These are phyloP conservation scores for Isoetes taiwanensis DNA, from an alignment of 75 land plant species.

Conservation along the genomic window DNA sequence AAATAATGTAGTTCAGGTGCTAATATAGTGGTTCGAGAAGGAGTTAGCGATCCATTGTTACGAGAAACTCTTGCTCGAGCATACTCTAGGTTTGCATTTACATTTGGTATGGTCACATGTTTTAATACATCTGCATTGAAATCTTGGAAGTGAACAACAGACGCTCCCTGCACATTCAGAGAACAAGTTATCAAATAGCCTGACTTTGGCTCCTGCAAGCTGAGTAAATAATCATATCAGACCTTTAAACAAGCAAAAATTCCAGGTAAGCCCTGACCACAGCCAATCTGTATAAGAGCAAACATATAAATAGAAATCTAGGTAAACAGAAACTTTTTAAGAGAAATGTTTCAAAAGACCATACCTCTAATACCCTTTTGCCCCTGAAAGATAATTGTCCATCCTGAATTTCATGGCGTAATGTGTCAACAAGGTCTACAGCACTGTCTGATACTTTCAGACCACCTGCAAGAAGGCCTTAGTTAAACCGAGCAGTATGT, in stretches of 20 bases:
- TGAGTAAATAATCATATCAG: not conserved
- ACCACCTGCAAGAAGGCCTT: slow-evolving; percentile 29
- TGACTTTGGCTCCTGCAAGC: not conserved
- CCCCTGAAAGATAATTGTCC: slow-evolving; percentile 76
- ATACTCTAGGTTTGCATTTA: slow-evolving; percentile 53
- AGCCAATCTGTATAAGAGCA: slow-evolving; percentile 41
- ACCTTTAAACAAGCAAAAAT: slow-evolving; percentile 79
- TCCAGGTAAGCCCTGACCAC: slow-evolving; percentile 66
- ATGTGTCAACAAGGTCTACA: slow-evolving; percentile 44
- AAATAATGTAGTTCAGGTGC: slow-evolving; percentile 52
- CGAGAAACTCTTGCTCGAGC: slow-evolving; percentile 44
- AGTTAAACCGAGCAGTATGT: not conserved
- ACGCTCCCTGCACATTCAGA: slow-evolving; percentile 48
- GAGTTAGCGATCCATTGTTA: slow-evolving; percentile 53
- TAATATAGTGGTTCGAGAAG: slow-evolving; percentile 32
- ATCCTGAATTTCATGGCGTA: slow-evolving; percentile 64
- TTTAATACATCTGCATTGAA: slow-evolving; percentile 50
- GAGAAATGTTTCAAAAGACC: not conserved
- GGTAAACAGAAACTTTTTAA: not conserved
- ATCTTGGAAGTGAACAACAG: slow-evolving; percentile 66
- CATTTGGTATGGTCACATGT: slow-evolving; percentile 64
- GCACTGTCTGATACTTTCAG: slow-evolving; percentile 58
- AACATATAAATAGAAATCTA: not conserved
- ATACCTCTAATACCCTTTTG: slow-evolving; percentile 65
- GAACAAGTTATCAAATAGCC: not conserved